Conservation (phyloP, 176 grass and related monocot genomes). For the Secale cereale region DNA sequence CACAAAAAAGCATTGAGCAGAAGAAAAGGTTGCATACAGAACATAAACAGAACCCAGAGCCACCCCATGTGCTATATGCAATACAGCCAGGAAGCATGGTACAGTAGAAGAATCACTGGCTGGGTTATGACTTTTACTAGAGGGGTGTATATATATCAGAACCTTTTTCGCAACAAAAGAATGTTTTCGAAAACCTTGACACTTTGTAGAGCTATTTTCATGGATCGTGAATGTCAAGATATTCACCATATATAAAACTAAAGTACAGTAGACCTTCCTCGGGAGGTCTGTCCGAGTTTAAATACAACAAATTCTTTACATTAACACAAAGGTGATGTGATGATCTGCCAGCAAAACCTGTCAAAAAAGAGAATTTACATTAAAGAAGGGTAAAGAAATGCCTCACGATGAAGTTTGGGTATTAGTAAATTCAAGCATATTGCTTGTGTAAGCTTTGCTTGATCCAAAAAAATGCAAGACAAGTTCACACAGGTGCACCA, state of each 20-base stretch:
- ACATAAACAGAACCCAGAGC: neutral
- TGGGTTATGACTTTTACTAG: neutral
- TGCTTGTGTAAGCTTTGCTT: neutral
- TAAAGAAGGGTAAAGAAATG: neutral
- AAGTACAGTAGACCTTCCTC: slow-evolving; percentile 29
- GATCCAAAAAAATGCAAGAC: neutral
- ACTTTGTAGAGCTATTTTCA: slow-evolving; percentile 26
- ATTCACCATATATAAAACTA: slow-evolving; percentile 31
- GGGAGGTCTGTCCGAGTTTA: slow-evolving; percentile 8
- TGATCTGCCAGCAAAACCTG: slow-evolving; percentile 36
- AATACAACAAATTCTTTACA: slow-evolving; percentile 63
- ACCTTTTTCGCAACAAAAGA: slow-evolving; percentile 1
- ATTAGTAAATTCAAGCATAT: neutral
- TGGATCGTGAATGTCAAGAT: slow-evolving; percentile 8
- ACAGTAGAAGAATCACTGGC: neutral
- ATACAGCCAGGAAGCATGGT: neutral
- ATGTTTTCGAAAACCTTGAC: slow-evolving; percentile 16
- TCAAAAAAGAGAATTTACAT: neutral
- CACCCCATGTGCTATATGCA: neutral
- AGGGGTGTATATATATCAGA: slow-evolving; percentile 15
- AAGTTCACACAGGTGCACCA: neutral
- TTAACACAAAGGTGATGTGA: slow-evolving; percentile 27
- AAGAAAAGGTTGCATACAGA: neutral
- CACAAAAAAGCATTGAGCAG: neutral
- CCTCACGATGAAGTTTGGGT: neutral